Evolutionary conservation across 495 filamentous ascomycete species (phyloP).

Genomic region (Xylaria longipes): DNA sequence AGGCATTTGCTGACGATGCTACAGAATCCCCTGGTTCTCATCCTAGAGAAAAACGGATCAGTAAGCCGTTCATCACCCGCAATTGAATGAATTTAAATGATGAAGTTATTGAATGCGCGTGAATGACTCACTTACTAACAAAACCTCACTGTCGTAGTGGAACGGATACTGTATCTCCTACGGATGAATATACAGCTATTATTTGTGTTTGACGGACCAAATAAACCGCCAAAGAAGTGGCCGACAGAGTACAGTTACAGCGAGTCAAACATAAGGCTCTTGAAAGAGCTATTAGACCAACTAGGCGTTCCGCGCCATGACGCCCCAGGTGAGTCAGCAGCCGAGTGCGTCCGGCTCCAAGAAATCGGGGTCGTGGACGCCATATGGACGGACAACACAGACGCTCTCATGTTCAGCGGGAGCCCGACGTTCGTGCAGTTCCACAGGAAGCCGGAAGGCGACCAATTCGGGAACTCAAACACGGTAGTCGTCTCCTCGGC

Average conservation of each 20-base stretch:
- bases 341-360: constrained; percentile 41
- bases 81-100: not conserved
- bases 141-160: constrained; percentile 20
- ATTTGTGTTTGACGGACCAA: constrained; percentile 40
- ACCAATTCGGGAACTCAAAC: constrained; percentile 28
- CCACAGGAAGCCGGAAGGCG: constrained; percentile 27
- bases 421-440: constrained; percentile 34
- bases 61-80: not conserved
- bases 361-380: constrained; percentile 34
- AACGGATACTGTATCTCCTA: constrained; percentile 32
- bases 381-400: constrained; percentile 42
- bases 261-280: constrained; percentile 29
- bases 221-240: constrained; percentile 29
- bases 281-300: constrained; percentile 35
- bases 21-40: constrained; percentile 31
- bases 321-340: constrained; percentile 39
- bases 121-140: not conserved
- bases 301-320: constrained; percentile 38
- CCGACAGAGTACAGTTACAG: constrained; percentile 28
- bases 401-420: constrained; percentile 36
- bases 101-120: not conserved
- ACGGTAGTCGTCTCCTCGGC: constrained; percentile 29
- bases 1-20: not conserved
- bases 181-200: constrained; percentile 39
- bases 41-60: constrained; percentile 29